phyloP scores from a whole-genome alignment of 2,329 filamentous ascomycete genomes.

The Gnomoniopsis smithogilvyi region DNA sequence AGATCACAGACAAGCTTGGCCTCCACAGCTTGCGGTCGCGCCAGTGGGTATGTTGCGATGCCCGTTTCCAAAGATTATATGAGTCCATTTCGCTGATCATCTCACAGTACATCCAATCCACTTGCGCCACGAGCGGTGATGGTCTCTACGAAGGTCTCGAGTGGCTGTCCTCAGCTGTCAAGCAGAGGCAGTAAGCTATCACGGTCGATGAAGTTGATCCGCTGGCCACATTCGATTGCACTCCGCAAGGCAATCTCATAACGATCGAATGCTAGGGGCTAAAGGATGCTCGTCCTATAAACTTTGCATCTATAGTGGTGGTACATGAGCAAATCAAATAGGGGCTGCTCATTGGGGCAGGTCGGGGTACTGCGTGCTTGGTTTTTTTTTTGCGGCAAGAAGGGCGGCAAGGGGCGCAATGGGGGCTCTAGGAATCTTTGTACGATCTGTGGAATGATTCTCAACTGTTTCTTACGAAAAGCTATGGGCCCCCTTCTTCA shows the following conservation, averaged over 20 bases:
- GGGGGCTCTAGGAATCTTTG: slow-evolving; percentile 30
- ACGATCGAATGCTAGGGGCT: slow-evolving; percentile 45
- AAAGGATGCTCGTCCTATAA: slow-evolving; percentile 36
- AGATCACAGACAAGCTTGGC: slow-evolving; percentile 99
- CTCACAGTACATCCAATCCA: slow-evolving; percentile 94
- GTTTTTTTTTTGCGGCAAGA: slow-evolving; percentile 20
- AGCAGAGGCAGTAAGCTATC: slow-evolving; percentile 60
- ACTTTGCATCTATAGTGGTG: slow-evolving; percentile 31
- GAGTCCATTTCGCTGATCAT: slow-evolving; percentile 11
- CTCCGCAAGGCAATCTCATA: slow-evolving; percentile 52
- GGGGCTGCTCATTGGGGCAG: slow-evolving; percentile 24
- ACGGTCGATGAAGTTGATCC: slow-evolving; percentile 29
- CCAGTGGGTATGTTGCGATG: slow-evolving; percentile 77
- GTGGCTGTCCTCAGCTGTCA: slow-evolving; percentile 83
- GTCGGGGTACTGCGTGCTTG: slow-evolving; percentile 26
- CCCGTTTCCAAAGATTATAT: not conserved
- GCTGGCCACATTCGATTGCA: slow-evolving; percentile 55
- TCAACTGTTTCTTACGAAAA: slow-evolving; percentile 15
- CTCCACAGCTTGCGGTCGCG: slow-evolving; percentile 98
- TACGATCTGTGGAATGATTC: slow-evolving; percentile 33
- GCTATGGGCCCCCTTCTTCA: slow-evolving; percentile 15
- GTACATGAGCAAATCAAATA: slow-evolving; percentile 22
- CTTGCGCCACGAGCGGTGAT: slow-evolving; percentile 97
- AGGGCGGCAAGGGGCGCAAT: slow-evolving; percentile 29
- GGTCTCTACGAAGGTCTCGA: slow-evolving; percentile 99